phyloP scores from a whole-genome alignment of 257 asterid genomes.

The Scutellaria baicalensis region DNA sequence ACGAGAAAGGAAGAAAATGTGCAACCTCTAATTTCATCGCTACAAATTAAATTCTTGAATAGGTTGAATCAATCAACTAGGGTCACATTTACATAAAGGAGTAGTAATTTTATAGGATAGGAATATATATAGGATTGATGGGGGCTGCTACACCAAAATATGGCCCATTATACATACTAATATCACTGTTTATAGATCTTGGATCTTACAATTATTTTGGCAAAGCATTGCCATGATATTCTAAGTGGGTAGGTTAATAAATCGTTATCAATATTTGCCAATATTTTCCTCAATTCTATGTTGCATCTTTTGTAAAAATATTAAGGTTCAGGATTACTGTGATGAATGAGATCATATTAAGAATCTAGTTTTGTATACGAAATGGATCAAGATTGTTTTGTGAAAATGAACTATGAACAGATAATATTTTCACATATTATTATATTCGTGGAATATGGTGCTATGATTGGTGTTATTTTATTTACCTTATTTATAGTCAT shows the following conservation, averaged over 20 bases:
- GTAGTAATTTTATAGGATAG: not conserved
- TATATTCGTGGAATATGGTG: no score
- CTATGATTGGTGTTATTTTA: not conserved
- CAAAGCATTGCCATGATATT: slow-evolving; percentile 3
- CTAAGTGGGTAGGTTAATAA: not conserved
- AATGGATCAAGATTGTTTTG: no score
- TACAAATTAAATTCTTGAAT: not conserved
- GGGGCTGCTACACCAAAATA: slow-evolving; percentile 4
- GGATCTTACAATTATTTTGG: slow-evolving; percentile 15
- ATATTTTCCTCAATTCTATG: not conserved
- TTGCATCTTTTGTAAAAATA: not conserved
- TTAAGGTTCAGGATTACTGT: not conserved
- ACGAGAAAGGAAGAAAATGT: not conserved
- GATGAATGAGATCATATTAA: no score
- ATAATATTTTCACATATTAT: no score
- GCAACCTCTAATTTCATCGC: not conserved
- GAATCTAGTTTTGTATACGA: no score
- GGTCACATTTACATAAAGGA: not conserved
- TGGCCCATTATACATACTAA: slow-evolving; percentile 5
- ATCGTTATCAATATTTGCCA: slow-evolving; percentile 19
- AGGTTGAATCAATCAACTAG: not conserved
- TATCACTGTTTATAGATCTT: not conserved
- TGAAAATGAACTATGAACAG: no score
- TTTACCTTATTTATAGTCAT: not conserved
- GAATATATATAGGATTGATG: no score